These are phyloP conservation scores for Omphalotus guepiniiformis DNA, from an alignment of 768 basidiomycete species.

Conservation along the genomic window DNA sequence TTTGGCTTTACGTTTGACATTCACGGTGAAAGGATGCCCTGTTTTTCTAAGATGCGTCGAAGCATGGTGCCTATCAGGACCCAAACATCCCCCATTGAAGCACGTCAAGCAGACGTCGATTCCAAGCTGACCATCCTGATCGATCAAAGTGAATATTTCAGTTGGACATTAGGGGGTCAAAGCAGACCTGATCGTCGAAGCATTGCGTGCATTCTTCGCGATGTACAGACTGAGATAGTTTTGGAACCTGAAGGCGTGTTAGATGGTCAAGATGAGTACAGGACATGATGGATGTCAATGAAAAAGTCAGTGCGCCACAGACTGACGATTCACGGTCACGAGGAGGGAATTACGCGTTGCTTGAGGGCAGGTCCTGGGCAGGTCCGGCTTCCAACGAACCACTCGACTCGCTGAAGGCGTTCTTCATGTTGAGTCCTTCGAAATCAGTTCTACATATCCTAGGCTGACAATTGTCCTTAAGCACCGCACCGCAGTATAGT, in stretches of 20 bases:
- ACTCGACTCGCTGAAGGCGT: no score
- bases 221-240: conserved; percentile 68
- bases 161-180: neutral
- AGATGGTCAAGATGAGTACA: conserved; percentile 56
- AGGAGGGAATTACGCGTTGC: no score
- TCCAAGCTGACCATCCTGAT: conserved; percentile 70
- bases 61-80: conserved; percentile 63
- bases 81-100: conserved; percentile 91
- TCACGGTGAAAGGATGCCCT: conserved; percentile 73
- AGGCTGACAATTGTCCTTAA: no score
- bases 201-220: conserved; percentile 97
- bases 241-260: conserved; percentile 48
- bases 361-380: no score
- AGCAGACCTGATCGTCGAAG: conserved; percentile 83
- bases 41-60: conserved; percentile 66
- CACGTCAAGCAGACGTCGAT: conserved; percentile 88
- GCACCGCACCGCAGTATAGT: no score
- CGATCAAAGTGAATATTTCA: conserved; percentile 3
- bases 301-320: no score
- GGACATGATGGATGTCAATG: conserved; percentile 23
- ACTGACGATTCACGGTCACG: no score
- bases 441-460: no score
- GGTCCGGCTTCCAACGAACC: no score
- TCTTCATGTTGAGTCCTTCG: no score
- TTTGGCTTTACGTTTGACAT: conserved; percentile 72